Base-by-base conservation (phyloP, 2,329 filamentous ascomycete species). In the Diatrype stigma region DNA sequence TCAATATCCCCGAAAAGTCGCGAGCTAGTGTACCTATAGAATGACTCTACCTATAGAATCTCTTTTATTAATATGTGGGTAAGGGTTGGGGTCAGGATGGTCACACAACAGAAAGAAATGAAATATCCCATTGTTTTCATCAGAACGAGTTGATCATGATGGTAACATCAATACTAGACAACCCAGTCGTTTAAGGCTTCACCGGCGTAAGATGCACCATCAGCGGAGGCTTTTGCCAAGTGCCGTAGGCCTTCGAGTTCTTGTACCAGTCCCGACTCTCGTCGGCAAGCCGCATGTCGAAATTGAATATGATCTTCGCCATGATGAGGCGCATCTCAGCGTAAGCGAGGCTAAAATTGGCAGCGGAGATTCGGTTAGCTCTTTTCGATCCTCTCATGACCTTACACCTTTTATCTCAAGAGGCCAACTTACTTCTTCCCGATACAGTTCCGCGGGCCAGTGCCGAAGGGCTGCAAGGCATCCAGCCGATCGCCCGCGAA, bases 381-480 rank as follows among this genome's bases (percentile, higher is more conserved):
- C n/a, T n/a, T n/a, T n/a, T n/a, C n/a, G n/a, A n/a, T n/a, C n/a
- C n/a, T n/a, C n/a, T n/a, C n/a, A n/a, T n/a, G n/a, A n/a, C n/a
- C n/a, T n/a, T n/a, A n/a, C n/a, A n/a, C n/a, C n/a, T n/a, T n/a
- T n/a, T n/a, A n/a, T n/a, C n/a, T n/a, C n/a, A n/a, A n/a, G n/a
- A n/a, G n/a, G n/a, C n/a, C n/a, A n/a, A 44, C 40, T 28, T 26
- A 44, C 40, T 64, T 64, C 35, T 57, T 56, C 11, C 62, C 62
- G 8, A 64, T 51, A 37, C 62, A 64, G 37, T 52, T 56, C 3
- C 62, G 51, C 1, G 60, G 50, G 0, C 62, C 62, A 6, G 47
- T 45, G 2, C 51, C 55, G 47, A 64, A 64, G 0, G 62, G 61
- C 45, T 60, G 59, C 40, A 56, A 59, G 6, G 62, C 57, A 23